Percentiles rank a stretch among this genome's conserved stretches.
Conservation (phyloP, 495 filamentous ascomycete genomes). For the Xylaria longipes region DNA sequence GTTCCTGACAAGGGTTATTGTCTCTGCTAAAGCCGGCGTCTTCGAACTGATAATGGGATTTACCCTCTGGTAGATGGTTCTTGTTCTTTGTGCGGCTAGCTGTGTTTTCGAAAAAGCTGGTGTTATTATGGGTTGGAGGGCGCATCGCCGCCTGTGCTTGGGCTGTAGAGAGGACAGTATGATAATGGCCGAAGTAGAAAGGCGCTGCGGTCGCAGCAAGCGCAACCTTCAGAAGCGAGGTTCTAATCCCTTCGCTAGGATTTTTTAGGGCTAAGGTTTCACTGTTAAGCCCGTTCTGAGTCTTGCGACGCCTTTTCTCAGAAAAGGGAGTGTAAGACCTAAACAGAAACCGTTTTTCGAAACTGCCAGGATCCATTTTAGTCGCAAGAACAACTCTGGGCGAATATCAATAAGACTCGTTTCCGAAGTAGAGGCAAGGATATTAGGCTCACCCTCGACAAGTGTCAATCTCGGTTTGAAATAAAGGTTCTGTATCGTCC, state of each 20-base stretch:
- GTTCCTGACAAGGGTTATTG: conserved; percentile 42
- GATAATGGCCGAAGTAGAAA: conserved; percentile 12
- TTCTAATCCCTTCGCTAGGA: not conserved
- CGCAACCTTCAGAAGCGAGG: conserved; percentile 4
- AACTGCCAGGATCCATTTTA: not conserved
- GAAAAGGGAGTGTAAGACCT: conserved; percentile 9
- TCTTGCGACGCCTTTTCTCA: not conserved
- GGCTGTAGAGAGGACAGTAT: conserved; percentile 7
- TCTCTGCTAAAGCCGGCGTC: conserved; percentile 17
- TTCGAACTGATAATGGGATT: not conserved
- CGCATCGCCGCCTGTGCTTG: not conserved
- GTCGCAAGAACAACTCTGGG: conserved; percentile 5
- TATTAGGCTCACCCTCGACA: conserved; percentile 43
- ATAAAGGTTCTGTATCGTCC: conserved; percentile 21
- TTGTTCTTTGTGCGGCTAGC: not conserved
- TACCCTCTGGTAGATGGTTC: not conserved
- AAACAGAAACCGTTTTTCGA: not conserved
- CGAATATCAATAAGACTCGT: not conserved
- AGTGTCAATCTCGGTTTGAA: conserved; percentile 37
- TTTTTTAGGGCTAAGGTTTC: not conserved
- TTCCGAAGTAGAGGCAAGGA: not conserved
- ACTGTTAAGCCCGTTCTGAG: not conserved
- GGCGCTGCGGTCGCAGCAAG: conserved; percentile 5
- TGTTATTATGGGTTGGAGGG: not conserved
- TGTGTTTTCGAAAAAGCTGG: not conserved